Evolutionary conservation across 352 stramenopile species (phyloP).

Genomic region (Phytopythium kandeliae): DNA sequence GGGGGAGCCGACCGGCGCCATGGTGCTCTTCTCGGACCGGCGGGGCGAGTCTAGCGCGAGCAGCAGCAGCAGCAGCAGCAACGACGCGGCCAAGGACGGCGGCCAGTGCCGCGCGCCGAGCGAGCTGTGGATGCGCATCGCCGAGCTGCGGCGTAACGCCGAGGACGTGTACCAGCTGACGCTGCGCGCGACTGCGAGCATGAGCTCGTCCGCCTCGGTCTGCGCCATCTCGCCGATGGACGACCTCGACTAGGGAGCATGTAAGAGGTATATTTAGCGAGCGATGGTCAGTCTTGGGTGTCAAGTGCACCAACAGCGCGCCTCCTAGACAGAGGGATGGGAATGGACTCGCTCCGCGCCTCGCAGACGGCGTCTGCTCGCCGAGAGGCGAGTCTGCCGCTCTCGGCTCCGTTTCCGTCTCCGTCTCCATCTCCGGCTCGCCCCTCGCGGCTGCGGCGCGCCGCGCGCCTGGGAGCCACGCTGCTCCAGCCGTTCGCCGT

Average conservation of each 20-base stretch:
- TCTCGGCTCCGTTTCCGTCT: too few relatives aligned
- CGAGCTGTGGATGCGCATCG: constrained; percentile 22
- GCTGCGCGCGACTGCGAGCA: constrained; percentile 17
- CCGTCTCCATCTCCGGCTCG: too few relatives aligned
- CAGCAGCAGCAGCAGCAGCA: background rate
- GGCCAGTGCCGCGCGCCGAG: constrained; percentile 3
- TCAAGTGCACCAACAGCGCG: too few relatives aligned
- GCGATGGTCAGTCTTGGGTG: too few relatives aligned
- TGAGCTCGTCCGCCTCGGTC: background rate
- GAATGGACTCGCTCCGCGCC: too few relatives aligned
- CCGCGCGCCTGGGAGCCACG: too few relatives aligned
- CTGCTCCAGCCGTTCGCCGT: background rate
- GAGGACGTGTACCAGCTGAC: constrained; percentile 28
- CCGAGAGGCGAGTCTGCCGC: too few relatives aligned
- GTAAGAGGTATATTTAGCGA: background rate
- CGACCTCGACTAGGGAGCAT: background rate
- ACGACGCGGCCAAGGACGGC: background rate
- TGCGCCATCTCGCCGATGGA: background rate
- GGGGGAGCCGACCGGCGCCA: background rate
- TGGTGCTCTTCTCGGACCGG: background rate
- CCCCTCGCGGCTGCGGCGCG: too few relatives aligned
- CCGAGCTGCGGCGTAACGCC: constrained; percentile 22
- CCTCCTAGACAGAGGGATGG: too few relatives aligned
- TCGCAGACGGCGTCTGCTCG: too few relatives aligned
- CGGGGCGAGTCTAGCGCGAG: background rate